Base-by-base conservation (phyloP, 805 yeast genomes). In the Candida vartiovaarae region DNA sequence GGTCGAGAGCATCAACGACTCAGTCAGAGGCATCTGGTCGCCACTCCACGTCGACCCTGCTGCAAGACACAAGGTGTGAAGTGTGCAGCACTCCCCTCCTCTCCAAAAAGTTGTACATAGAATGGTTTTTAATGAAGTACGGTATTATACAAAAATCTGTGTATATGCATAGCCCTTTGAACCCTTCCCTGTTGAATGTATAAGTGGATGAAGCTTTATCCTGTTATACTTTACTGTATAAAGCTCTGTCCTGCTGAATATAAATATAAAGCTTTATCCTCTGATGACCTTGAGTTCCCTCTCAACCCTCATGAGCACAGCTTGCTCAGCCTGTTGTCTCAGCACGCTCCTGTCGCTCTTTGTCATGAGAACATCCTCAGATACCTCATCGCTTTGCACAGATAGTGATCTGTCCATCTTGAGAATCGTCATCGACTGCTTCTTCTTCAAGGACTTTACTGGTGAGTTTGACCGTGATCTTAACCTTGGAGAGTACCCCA, bases 11-110 rank as follows among this genome's bases (percentile, higher is more conserved):
- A 65, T 75, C 49, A 93, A 91, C 61, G 76, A 75, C 43, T 80
- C 95, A 44, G 89, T 91, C 15, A 84, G 99, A 73, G 99, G 99
- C 58, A 74, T 93, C 39, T 93, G 99, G 99, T 89, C 97, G 38
- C 99, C 99, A 46, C 72, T 91, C 70, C 96, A 90, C 60, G 82
- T 76, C 40, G 77, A 73, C 44, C 72, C 76, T 49, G 61, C 64
- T 33, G 67, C 60, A 47, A 71, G 82, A 59, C 70, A 67, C 61
- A 71, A 66, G 35, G 51, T 53, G 4, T 52, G 36, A 24, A 6
- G 20, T 6, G 20, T 10, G 20, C 20, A 15, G 8, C 28, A 5
- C 4, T 24, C 8, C 15, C 24, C 25, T 24, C 24, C 20, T 15
- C 20, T 15, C 20, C 20, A 20, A 26, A n/a, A 29, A 38, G 4